These are phyloP conservation scores for Aspergillus tanneri DNA, from an alignment of 2,329 filamentous ascomycete species.

Conservation along the genomic window DNA sequence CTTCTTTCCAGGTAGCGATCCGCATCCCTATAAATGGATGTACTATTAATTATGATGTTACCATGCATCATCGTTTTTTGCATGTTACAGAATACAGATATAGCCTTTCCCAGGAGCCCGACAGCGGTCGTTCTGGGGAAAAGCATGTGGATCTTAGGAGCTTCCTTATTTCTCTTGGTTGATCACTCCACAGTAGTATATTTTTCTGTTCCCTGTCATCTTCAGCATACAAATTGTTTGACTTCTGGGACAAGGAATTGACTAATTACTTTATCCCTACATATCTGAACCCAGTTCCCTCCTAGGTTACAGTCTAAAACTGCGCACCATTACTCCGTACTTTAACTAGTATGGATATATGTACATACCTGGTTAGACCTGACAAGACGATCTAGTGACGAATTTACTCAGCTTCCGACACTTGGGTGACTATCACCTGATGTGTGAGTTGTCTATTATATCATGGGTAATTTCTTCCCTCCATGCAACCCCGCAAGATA, in stretches of 20 bases:
- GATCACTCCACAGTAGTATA: neutral
- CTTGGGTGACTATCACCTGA: slow-evolving; percentile 15
- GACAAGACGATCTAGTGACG: slow-evolving; percentile 6
- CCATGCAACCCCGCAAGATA: too few species aligned
- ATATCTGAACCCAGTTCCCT: neutral
- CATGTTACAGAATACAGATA: slow-evolving; percentile 17
- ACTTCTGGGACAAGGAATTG: slow-evolving; percentile 11
- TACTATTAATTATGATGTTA: too few species aligned
- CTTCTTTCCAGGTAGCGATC: too few species aligned
- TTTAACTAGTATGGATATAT: slow-evolving; percentile 2
- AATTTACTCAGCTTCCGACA: slow-evolving; percentile 6
- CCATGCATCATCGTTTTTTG: slow-evolving; percentile 7
- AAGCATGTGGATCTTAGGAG: slow-evolving; percentile 27
- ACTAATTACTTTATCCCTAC: slow-evolving; percentile 19
- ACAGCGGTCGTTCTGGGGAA: slow-evolving; percentile 27
- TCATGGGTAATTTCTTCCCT: neutral
- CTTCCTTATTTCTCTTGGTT: slow-evolving; percentile 25
- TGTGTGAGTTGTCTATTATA: neutral
- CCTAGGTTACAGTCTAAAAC: slow-evolving; percentile 4
- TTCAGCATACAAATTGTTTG: too few species aligned
- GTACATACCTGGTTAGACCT: neutral
- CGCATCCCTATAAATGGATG: too few species aligned
- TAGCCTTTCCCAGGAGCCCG: slow-evolving; percentile 17
- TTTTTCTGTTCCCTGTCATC: too few species aligned
- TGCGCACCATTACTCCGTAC: slow-evolving; percentile 8